Evolutionary conservation across 345 rosid genomes (phyloP).

Genomic region (Geranium brycei): DNA sequence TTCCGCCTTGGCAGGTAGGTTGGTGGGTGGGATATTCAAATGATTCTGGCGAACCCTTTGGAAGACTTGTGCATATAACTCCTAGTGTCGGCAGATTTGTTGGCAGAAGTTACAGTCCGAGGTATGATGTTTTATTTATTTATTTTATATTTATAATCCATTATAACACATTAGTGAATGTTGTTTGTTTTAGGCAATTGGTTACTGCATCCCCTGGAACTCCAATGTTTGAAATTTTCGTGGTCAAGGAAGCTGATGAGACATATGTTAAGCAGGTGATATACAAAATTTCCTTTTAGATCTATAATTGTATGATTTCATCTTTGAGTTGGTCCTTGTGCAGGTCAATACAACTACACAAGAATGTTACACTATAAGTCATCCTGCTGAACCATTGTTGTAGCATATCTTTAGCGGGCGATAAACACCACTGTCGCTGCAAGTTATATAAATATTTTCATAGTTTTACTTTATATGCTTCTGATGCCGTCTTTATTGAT

Average conservation of each 20-base stretch:
- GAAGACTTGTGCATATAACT: conserved; percentile 64
- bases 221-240: conserved; percentile 86
- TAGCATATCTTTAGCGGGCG: no score
- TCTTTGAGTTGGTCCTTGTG: no score
- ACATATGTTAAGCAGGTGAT: conserved; percentile 70
- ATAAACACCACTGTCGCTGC: no score
- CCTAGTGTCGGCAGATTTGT: conserved; percentile 84
- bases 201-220: conserved; percentile 69
- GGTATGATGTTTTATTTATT: conserved; percentile 33
- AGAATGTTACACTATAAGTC: no score
- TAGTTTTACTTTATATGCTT: not conserved
- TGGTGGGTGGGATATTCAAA: conserved; percentile 96
- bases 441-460: no score
- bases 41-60: conserved; percentile 75
- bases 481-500: conserved; percentile 12
- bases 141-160: conserved; percentile 6
- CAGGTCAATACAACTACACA: no score
- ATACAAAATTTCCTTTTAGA: conserved; percentile 7
- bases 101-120: conserved; percentile 77
- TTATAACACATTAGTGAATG: conserved; percentile 5
- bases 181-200: conserved; percentile 59
- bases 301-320: not conserved
- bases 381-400: no score
- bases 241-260: conserved; percentile 57
- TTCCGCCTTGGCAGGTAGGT: conserved; percentile 51